Base-by-base conservation (phyloP, 176 grass and related monocot genomes). In the Ampelocalamus luodianensis region DNA sequence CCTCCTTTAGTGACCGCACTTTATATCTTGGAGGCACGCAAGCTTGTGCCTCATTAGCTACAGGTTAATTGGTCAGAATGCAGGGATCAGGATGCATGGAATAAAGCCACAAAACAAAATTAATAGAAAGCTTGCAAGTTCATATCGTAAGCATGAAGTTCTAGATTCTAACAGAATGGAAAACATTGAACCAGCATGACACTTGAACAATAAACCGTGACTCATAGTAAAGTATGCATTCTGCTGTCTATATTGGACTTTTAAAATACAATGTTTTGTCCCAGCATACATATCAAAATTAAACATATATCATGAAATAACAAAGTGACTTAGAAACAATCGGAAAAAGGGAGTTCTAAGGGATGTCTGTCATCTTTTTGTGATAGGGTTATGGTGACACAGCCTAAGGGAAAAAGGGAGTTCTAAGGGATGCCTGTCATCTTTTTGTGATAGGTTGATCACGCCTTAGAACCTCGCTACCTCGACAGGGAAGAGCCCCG, bases 41-140 rank as follows among this genome's bases (percentile, higher is more conserved):
- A 74, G 80, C 87, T 77, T 90, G 90, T 0, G 89, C 93, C 59
- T 93, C 93, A 27, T 77, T 79, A 84, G 96, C 96, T 98, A 65
- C 87, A 90, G 3, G 10, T 39, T 59, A 39, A 68, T 51, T 68
- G 0, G 50, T 42, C 64, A 88, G 27, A 70, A 71, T 62, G 20
- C 10, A 69, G 29, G 11, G 20, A 66, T 68, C 46, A 88, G 27
- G 77, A 71, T 51, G 20, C 10, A 69, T 40, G 11, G 20, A 66
- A 42, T 77, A 87, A 76, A 83, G 3, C 22, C 86, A 60, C 59
- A 83, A 26, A 73, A 73, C 16, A 73, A 8, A 40, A 70, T 62
- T 23, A 44, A 49, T 5, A 55, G 22, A 79, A 16, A 12, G 15
- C 43, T 38, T 51, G 6, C 17, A 6, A 76, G 17, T 72, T 90